These are phyloP conservation scores for Globisporangium abappressorium DNA, from an alignment of 352 stramenopile genomes.

Conservation along the genomic window DNA sequence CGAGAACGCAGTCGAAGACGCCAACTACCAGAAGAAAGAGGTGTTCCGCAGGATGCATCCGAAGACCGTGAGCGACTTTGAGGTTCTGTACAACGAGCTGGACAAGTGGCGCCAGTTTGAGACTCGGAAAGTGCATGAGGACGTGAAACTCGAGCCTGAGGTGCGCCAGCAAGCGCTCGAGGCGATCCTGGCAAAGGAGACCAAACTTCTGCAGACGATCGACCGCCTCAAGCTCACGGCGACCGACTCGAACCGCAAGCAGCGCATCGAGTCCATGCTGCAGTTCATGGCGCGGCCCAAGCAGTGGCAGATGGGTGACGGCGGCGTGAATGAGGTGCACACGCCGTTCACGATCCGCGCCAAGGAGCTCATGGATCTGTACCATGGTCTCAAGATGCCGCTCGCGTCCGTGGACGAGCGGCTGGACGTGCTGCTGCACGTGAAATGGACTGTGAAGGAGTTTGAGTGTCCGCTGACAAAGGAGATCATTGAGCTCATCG, in stretches of 20 bases:
- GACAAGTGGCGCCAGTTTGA: constrained; percentile 90
- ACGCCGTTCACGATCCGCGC: constrained; percentile 88
- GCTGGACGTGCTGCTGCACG: constrained; percentile 88
- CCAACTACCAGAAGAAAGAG: constrained; percentile 58
- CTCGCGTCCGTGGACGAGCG: constrained; percentile 79
- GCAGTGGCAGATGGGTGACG: constrained; percentile 91
- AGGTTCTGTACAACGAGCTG: constrained; percentile 93
- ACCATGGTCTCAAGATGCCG: constrained; percentile 62
- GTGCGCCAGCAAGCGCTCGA: constrained; percentile 47
- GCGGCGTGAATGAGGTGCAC: constrained; percentile 84
- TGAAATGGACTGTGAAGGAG: constrained; percentile 93
- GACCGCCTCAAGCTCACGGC: constrained; percentile 87
- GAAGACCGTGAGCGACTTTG: constrained; percentile 77
- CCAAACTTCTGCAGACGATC: constrained; percentile 86
- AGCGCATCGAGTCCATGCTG: constrained; percentile 87
- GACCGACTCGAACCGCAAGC: constrained; percentile 68
- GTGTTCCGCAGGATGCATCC: constrained; percentile 89
- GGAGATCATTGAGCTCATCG: constrained; percentile 91
- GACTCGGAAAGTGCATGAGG: constrained; percentile 65
- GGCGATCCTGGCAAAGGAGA: constrained; percentile 73
- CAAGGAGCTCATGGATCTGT: constrained; percentile 88
- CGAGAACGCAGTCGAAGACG: constrained; percentile 47
- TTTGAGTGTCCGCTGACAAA: constrained; percentile 88
- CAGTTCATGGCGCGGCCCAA: constrained; percentile 88
- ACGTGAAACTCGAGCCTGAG: constrained; percentile 26